phyloP scores from a whole-genome alignment of 106 monocot species.

The Amphibolis antarctica region DNA sequence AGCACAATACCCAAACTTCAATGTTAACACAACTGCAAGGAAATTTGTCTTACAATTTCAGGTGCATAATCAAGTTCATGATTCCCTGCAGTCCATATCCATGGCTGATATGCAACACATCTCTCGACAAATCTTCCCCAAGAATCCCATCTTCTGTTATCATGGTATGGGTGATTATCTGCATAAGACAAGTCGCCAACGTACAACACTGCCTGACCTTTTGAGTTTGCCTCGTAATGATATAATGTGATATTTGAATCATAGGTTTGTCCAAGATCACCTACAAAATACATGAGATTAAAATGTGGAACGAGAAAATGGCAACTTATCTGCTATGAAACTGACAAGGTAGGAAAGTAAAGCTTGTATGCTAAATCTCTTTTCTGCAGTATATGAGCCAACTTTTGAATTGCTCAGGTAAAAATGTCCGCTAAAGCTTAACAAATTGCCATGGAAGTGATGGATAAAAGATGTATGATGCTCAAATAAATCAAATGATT shows the following conservation, averaged over 20 bases:
- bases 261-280: constrained; percentile 73
- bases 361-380: too few relatives aligned
- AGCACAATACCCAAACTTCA: too few relatives aligned
- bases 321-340: too few relatives aligned
- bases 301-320: too few relatives aligned
- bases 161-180: constrained; percentile 58
- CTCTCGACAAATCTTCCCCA: constrained; percentile 85
- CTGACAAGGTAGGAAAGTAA: too few relatives aligned
- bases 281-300: constrained; percentile 8
- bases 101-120: constrained; percentile 55
- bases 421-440: too few relatives aligned
- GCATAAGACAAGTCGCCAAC: constrained; percentile 87
- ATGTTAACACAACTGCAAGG: too few relatives aligned
- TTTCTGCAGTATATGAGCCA: too few relatives aligned
- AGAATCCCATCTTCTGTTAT: constrained; percentile 80
- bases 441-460: too few relatives aligned
- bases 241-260: constrained; percentile 64
- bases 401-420: too few relatives aligned
- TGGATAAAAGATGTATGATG: too few relatives aligned
- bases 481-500: too few relatives aligned
- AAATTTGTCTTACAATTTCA: constrained; percentile 68
- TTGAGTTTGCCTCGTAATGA: constrained; percentile 55
- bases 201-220: constrained; percentile 52
- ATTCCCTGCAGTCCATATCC: constrained; percentile 92
- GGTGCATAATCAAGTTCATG: constrained; percentile 85